Evolutionary conservation across 192 early-diverging fungal species (phyloP), one percentile per base, ranked within the genome.

Genomic region (Backusella tuberculispora): DNA sequence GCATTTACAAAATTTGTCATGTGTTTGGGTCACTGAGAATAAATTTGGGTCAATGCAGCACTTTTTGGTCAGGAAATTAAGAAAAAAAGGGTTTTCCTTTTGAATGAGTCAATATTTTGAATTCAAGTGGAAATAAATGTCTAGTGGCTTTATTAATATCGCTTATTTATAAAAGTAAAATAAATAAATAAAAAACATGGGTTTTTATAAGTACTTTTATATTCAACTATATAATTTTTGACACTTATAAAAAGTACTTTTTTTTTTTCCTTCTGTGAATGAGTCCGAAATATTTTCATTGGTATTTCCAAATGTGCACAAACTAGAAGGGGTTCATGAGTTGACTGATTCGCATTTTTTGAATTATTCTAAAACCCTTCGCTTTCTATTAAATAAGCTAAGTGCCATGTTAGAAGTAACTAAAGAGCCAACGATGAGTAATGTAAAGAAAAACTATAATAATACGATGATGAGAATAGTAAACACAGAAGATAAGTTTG

Each of bases 381-480:
- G 71, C 24, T 43, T 63, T 40, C 38, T 50, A 17, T 7, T 12
- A 26, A 56, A 75, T 48, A 75, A 26, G 10, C 47, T 21, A 14
- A 50, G 53, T 24, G 74, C 43, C 3, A 69, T 29, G 2, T 75
- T 75, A 26, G 74, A 68, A 45, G 29, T 26, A 10, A 68, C 19
- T 12, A 75, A 29, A 10, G 66, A 75, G 4, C 46, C 66, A 12
- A 66, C 34, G 2, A 67, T 41, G 15, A 75, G 21, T 5, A 75
- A 21, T 15, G 50, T 66, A 48, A 75, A 68, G 65, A 75, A 75
- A n/a, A 69, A 43, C 72, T 73, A 73, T 7, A 19, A 44, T 63
- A 29, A 0, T 10, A 15, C 40, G 3, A 17, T 10, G 5, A 37
- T 15, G 10, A 12, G 37, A 6, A 37, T 63, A 21, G 43, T n/a